Evolutionary conservation across 495 filamentous ascomycete species (phyloP), one percentile per base, ranked within the genome.

Genomic region (Filosporella fistucella): DNA sequence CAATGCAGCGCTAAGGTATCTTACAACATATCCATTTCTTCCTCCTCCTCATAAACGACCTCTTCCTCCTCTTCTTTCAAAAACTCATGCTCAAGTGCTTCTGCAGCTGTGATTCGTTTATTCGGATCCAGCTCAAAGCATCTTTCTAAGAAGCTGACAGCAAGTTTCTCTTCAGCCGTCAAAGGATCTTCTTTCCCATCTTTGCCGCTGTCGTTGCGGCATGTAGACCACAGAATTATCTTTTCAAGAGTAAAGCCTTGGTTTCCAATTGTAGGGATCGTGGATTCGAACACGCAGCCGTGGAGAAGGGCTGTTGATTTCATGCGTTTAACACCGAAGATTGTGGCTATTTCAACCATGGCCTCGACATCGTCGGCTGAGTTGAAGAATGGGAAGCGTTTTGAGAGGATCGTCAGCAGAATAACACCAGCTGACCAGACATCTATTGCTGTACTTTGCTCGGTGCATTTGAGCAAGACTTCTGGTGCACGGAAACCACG

Each of bases 381-480:
- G 68, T 98, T 95, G 75, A 98, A 98, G 69, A 98, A 98, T 32
- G 93, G 93, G 55, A 98, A 98, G 6, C 93, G 85, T 42, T 81
- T 82, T 12, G 87, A 86, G 8, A 98, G 75, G 36, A 98, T 81
- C 1, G 93, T 97, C 11, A 98, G 69, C 1, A 98, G 78, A 48
- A 97, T 94, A 7, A 98, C 89, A 17, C 93, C 93, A 0, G 83
- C 90, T 12, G 89, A 95, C 93, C 93, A 98, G 58, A 98, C 85
- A 63, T 98, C 93, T 54, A 98, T 91, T 62, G 88, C 89, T 7
- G 86, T 89, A n/a, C 86, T 95, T 65, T 98, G 93, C 32, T 86
- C 84, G 1, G 94, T 97, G 65, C 93, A 98, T 66, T 98, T 98
- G 66, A 98, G 86, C 1, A 98, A 77, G 13, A 98, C 93, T 63